Conservation (phyloP, 2,329 filamentous ascomycete genomes). For the Diplocarpon mali region DNA sequence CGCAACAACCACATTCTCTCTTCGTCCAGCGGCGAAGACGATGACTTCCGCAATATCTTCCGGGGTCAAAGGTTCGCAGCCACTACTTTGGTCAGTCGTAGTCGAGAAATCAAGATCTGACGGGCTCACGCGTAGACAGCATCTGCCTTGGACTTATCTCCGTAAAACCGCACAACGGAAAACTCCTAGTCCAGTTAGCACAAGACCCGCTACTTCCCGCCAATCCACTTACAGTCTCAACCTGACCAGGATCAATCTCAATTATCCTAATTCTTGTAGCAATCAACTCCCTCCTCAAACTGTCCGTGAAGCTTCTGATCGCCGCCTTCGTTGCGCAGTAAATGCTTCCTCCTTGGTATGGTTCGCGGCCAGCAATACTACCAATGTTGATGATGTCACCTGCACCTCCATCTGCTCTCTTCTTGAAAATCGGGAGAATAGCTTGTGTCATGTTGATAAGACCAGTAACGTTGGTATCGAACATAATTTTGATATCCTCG, state of each 20-base stretch:
- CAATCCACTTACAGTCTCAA: conserved; percentile 57
- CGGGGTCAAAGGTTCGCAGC: conserved; percentile 71
- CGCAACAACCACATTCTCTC: conserved; percentile 84
- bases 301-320: conserved; percentile 73
- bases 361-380: conserved; percentile 79
- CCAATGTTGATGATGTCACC: conserved; percentile 97
- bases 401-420: conserved; percentile 53
- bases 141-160: conserved; percentile 81
- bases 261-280: conserved; percentile 72
- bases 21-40: conserved; percentile 72
- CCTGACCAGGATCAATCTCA: conserved; percentile 82
- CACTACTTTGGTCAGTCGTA: conserved; percentile 34
- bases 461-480: conserved; percentile 86
- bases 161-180: conserved; percentile 76
- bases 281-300: conserved; percentile 73
- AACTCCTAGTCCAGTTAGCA: conserved; percentile 50
- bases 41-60: conserved; percentile 87
- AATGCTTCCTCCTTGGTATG: conserved; percentile 76
- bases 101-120: not conserved
- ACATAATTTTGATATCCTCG: conserved; percentile 79
- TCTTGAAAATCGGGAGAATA: conserved; percentile 71
- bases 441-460: conserved; percentile 96
- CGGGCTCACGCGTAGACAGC: conserved; percentile 69
- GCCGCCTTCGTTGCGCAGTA: conserved; percentile 93
- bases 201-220: not conserved